These are phyloP conservation scores for Brassica balearica DNA, from an alignment of 441 rosid species.

Conservation along the genomic window DNA sequence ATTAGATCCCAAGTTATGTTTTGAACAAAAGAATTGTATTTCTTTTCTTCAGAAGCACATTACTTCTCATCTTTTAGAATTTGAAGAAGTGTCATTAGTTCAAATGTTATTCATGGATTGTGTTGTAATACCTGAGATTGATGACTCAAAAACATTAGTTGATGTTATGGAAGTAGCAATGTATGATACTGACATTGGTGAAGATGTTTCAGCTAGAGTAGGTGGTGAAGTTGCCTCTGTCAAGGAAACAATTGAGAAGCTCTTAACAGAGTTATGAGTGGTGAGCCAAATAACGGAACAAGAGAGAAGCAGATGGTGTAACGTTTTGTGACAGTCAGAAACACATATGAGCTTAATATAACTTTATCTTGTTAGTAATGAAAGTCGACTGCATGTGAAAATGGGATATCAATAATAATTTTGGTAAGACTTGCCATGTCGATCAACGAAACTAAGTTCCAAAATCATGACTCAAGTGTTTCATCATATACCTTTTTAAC, in stretches of 20 bases:
- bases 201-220: neutral
- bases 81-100: neutral
- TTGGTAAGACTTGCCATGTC: neutral
- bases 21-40: neutral
- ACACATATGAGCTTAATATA: neutral
- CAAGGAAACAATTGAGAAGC: neutral
- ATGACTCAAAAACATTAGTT: neutral
- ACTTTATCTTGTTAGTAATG: neutral
- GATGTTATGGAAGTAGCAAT: neutral
- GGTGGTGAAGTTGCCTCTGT: neutral
- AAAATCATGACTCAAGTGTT: neutral
- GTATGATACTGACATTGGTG: neutral
- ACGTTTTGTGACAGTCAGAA: neutral
- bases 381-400: conserved; percentile 25
- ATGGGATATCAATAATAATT: neutral
- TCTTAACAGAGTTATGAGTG: neutral
- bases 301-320: neutral
- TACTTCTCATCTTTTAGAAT: neutral
- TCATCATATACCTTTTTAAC: neutral
- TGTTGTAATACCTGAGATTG: neutral
- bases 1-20: neutral
- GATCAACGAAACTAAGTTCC: conserved; percentile 16
- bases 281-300: neutral
- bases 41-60: neutral
- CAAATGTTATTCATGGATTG: neutral